Evolutionary conservation across 2,329 filamentous ascomycete species (phyloP), one percentile per base, ranked within the genome.

Genomic region (Aspergillus japonicus): DNA sequence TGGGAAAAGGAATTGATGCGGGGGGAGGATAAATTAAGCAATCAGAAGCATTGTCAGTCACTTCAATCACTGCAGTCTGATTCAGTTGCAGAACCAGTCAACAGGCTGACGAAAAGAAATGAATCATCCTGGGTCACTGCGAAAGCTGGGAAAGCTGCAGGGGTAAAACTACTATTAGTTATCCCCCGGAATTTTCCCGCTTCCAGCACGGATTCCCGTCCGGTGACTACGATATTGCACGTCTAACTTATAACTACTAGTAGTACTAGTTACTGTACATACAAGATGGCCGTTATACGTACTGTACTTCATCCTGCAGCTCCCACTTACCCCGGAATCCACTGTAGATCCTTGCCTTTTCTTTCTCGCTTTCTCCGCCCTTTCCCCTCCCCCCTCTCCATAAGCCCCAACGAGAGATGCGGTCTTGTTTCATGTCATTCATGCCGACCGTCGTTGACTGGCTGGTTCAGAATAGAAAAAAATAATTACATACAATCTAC

Each of bases 111-210:
- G 12, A 16, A 16, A 35, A 35, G 33, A 16, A 35, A 47, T 16
- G 19, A n/a, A 26, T 54, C 52, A 42, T 33, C 33, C 50, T 26
- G 26, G 26, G 7, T 26, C 26, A 26, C n/a, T n/a, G n/a, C n/a
- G 21, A 39, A 39, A 16, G 33, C 33, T 35, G 12, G 24, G 49
- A 47, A 56, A 47, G 12, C 33, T 35, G 33, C 33, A 35, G 33
- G 33, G 33, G 33, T 29, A 12, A 44, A 16, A 44, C 39, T 16
- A 44, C n/a, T 23, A n/a, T n/a, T n/a, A n/a, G n/a, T 5, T 7
- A 8, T 44, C 39, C 53, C 39, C 29, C 64, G 64, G 64, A 57
- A 56, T 63, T 63, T 66, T 65, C 59, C 64, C 64, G 47, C 54
- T 58, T 59, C 57, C 49, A 61, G 55, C 59, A 61, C 64, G 64